phyloP scores from a whole-genome alignment of 495 filamentous ascomycete species.

The Aspergillus wentii region DNA sequence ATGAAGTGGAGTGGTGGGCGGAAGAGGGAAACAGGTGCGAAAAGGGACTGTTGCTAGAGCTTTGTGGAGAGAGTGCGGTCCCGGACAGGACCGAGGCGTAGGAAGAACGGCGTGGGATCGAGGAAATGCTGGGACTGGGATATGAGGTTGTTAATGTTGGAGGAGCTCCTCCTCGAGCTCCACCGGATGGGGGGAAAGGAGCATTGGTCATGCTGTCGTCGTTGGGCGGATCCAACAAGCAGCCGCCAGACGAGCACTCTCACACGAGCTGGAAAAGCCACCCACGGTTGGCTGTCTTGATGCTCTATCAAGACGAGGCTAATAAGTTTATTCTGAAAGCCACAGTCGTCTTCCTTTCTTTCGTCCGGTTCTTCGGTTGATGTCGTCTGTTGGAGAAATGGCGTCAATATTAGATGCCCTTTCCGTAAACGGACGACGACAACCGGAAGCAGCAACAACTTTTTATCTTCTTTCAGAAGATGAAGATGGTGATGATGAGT shows the following conservation, averaged over 20 bases:
- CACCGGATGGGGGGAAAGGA: conserved; percentile 43
- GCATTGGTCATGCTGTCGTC: conserved; percentile 38
- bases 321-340: no score
- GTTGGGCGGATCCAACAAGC: conserved; percentile 14
- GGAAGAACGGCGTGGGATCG: conserved; percentile 52
- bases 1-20: conserved; percentile 32
- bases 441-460: no score
- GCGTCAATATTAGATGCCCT: no score
- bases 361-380: no score
- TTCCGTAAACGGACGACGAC: no score
- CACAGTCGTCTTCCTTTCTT: no score
- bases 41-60: conserved; percentile 43
- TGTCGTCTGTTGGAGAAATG: no score
- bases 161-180: conserved; percentile 32
- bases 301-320: no score
- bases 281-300: no score
- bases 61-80: conserved; percentile 45
- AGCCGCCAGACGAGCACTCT: conserved; percentile 13
- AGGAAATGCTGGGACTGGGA: conserved; percentile 32
- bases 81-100: conserved; percentile 83
- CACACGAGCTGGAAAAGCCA: no score
- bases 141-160: conserved; percentile 29
- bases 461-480: no score
- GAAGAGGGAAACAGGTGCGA: conserved; percentile 60
- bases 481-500: no score